These are phyloP conservation scores for Sporothrix mexicana DNA, from an alignment of 2,329 filamentous ascomycete species.

Conservation along the genomic window DNA sequence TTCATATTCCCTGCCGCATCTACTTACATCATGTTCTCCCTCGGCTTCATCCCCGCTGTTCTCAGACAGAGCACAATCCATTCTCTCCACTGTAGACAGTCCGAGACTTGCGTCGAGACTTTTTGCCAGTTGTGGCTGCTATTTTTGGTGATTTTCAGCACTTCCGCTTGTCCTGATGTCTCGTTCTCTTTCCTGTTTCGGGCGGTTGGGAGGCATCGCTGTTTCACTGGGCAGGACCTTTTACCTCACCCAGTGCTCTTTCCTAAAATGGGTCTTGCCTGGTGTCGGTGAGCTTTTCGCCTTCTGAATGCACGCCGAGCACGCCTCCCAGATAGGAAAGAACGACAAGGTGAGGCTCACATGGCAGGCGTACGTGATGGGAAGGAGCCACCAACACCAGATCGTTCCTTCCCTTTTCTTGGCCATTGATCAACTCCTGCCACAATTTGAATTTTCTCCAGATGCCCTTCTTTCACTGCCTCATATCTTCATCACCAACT, in stretches of 20 bases:
- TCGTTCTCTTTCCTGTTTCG: not conserved
- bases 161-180: slow-evolving; percentile 3
- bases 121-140: not conserved
- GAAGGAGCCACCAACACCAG: not conserved
- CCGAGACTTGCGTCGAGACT: not conserved
- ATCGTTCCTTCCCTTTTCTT: not conserved
- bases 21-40: not conserved
- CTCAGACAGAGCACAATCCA: not conserved
- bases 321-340: slow-evolving; percentile 20
- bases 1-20: not conserved
- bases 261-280: not conserved
- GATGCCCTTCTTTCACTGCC: not conserved
- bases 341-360: not conserved
- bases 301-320: no score
- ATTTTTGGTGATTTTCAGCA: not conserved
- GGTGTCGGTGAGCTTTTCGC: not conserved
- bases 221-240: slow-evolving; percentile 13
- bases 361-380: not conserved
- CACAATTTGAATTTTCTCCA: not conserved
- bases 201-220: not conserved
- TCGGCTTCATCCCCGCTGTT: not conserved
- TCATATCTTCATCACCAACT: not conserved
- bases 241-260: not conserved
- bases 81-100: no score
- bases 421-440: not conserved